Percentiles rank a stretch among this genome's conserved stretches.
Evolutionary conservation across 108 stramenopile genomes (phyloP).

Genomic region (Stephanodiscus minutulus): DNA sequence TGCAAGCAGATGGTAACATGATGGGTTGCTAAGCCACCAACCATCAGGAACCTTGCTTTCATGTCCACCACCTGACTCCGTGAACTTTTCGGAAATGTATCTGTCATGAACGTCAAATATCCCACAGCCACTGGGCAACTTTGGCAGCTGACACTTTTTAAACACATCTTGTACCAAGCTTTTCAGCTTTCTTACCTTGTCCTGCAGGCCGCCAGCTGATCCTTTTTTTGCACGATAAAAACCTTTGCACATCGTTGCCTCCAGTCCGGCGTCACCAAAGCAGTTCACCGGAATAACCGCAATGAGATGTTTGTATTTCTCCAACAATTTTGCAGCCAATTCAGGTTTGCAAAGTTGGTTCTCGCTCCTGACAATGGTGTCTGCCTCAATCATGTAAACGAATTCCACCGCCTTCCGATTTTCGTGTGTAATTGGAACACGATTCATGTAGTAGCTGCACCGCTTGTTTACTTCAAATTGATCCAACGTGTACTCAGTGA

Average conservation of each 20-base stretch:
- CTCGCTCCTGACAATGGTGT: neutral
- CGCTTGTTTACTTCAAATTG: conserved; percentile 6
- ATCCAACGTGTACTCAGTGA: neutral
- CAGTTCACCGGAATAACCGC: neutral
- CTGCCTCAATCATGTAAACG: neutral
- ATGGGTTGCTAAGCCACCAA: too few species aligned
- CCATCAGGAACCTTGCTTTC: too few species aligned
- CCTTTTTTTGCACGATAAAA: conserved; percentile 4
- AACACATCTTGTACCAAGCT: conserved; percentile 2
- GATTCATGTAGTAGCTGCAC: neutral
- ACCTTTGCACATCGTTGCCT: neutral
- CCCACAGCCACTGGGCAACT: too few species aligned
- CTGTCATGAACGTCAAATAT: too few species aligned
- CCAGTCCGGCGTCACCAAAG: neutral
- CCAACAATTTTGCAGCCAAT: conserved; percentile 4
- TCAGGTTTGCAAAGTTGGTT: conserved; percentile 3
- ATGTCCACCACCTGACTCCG: too few species aligned
- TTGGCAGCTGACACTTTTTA: neutral
- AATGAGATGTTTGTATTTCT: neutral
- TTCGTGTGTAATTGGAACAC: conserved; percentile 2
- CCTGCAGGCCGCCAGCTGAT: neutral
- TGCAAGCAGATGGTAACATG: neutral
- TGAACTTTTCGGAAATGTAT: too few species aligned
- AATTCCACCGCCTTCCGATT: conserved; percentile 3
- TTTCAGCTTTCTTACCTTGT: neutral